Conservation (phyloP, 225 moss, liverwort and hornwort species). For the Straminergon stramineum region DNA sequence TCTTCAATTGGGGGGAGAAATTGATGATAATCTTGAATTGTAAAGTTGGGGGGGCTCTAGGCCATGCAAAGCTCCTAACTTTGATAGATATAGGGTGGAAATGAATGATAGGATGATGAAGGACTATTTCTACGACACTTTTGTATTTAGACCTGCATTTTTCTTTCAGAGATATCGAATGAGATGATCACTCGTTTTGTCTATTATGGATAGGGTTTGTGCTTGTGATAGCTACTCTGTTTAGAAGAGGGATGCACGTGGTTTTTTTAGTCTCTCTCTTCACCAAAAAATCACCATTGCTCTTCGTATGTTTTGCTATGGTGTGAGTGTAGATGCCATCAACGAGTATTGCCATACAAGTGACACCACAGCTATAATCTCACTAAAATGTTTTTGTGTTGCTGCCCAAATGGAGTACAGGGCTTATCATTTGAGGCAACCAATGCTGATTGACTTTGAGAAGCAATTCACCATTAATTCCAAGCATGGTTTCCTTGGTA, state of each 20-base stretch:
- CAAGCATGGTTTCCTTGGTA: fast-evolving
- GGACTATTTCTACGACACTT: background rate
- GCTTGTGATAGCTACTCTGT: fast-evolving
- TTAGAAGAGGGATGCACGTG: background rate
- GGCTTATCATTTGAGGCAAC: background rate
- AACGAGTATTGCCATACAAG: fast-evolving
- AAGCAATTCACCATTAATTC: background rate
- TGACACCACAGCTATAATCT: fast-evolving
- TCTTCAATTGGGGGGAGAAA: no score
- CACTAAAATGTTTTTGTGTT: fast-evolving
- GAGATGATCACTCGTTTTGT: background rate
- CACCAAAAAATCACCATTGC: background rate
- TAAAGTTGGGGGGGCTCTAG: background rate
- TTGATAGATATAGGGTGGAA: background rate
- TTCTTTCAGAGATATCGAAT: fast-evolving
- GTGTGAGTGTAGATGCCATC: fast-evolving
- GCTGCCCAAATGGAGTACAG: fast-evolving
- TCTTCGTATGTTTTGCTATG: background rate
- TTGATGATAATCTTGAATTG: no score
- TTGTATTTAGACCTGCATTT: background rate
- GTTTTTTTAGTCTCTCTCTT: background rate
- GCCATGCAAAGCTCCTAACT: background rate
- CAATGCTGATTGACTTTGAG: background rate
- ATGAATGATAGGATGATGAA: background rate
- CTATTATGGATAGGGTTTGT: background rate